Evolutionary conservation across 371 early-diverging fungal genomes (phyloP).

Genomic region (Mortierella sp.): DNA sequence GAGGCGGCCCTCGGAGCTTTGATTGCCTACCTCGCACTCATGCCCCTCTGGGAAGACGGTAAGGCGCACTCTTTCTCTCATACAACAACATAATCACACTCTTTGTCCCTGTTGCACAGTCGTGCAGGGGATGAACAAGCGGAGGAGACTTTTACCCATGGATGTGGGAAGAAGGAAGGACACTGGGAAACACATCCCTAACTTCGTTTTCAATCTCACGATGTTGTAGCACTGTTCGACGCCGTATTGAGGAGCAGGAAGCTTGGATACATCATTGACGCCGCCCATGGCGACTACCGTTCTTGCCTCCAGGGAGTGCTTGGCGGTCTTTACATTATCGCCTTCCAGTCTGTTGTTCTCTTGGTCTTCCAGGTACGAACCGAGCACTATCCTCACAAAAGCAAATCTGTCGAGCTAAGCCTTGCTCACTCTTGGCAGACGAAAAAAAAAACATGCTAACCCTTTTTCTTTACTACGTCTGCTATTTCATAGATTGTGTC

Average conservation of each 20-base stretch:
- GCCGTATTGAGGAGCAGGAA: slow-evolving; percentile 48
- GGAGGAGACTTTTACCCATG: neutral
- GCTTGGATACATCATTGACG: slow-evolving; percentile 48
- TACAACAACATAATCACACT: neutral
- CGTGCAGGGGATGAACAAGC: neutral
- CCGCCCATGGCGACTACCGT: slow-evolving; percentile 53
- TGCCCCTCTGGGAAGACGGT: slow-evolving; percentile 58
- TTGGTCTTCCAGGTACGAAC: slow-evolving; percentile 39
- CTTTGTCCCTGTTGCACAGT: neutral
- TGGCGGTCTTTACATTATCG: slow-evolving; percentile 41
- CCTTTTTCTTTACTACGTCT: neutral
- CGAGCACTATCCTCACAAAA: neutral
- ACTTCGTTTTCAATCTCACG: neutral
- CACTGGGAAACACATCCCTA: neutral
- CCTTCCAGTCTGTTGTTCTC: slow-evolving; percentile 53
- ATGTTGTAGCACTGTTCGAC: slow-evolving; percentile 38
- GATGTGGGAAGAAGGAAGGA: neutral
- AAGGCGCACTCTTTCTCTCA: neutral
- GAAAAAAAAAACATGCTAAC: neutral
- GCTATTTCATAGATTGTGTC: slow-evolving; percentile 59
- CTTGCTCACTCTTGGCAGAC: neutral
- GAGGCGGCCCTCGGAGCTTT: slow-evolving; percentile 55
- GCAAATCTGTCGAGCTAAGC: neutral
- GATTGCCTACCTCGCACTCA: slow-evolving; percentile 44
- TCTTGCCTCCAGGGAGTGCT: slow-evolving; percentile 46